These are phyloP conservation scores for Stemphylium beticola DNA, from an alignment of 2,329 filamentous ascomycete species.

Conservation along the genomic window DNA sequence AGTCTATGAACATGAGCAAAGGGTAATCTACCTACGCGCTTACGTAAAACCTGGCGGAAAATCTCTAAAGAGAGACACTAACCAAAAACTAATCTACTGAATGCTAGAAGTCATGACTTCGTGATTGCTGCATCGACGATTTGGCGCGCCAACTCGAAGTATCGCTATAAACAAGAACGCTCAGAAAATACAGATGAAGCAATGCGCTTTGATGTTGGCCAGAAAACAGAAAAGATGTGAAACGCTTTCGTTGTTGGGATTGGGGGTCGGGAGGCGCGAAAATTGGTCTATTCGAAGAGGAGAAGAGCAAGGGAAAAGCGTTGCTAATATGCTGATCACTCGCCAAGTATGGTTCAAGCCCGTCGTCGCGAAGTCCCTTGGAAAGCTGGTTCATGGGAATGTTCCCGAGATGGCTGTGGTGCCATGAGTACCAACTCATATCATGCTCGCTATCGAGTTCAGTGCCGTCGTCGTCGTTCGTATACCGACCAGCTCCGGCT, in stretches of 20 bases:
- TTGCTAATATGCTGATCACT: too few species aligned
- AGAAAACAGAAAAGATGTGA: background rate
- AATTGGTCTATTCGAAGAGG: background rate
- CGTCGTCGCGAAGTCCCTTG: too few species aligned
- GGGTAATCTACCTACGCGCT: background rate
- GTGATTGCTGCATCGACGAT: constrained; percentile 11
- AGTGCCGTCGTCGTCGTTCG: constrained; percentile 38
- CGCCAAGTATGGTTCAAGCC: too few species aligned
- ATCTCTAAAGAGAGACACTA: background rate
- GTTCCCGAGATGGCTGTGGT: too few species aligned
- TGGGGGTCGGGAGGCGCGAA: background rate
- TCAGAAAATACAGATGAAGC: background rate
- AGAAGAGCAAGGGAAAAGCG: background rate
- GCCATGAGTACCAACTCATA: constrained; percentile 14
- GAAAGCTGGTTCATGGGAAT: too few species aligned
- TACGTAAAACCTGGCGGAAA: background rate
- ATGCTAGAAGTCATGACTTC: constrained; percentile 32
- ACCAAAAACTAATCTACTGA: constrained; percentile 5
- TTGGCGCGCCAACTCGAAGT: background rate
- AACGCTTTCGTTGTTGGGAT: background rate
- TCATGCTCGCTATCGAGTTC: constrained; percentile 47
- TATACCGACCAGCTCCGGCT: constrained; percentile 46
- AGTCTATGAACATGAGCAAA: constrained; percentile 7
- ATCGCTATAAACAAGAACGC: constrained; percentile 13
- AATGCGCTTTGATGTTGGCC: background rate